Evolutionary conservation across 2,329 filamentous ascomycete genomes (phyloP).

Genomic region (Pseudogymnoascus verrucosus): DNA sequence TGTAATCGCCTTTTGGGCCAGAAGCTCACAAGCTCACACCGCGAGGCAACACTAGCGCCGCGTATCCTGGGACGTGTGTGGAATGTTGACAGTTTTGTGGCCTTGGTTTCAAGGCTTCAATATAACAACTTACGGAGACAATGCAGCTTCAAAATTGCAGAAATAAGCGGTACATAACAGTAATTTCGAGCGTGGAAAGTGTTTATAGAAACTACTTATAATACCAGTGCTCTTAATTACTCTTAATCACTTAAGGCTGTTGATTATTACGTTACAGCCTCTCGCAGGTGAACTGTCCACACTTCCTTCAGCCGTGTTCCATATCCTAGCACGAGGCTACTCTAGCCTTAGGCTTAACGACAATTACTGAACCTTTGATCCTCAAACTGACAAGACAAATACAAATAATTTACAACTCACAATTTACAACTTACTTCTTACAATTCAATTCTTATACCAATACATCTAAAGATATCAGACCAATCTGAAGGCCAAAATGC

Average conservation of each 20-base stretch:
- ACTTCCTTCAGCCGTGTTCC: neutral
- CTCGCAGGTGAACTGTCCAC: neutral
- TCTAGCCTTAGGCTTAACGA: neutral
- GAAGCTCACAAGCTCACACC: conserved; percentile 3
- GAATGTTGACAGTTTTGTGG: neutral
- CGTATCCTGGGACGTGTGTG: neutral
- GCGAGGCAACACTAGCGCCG: conserved; percentile 8
- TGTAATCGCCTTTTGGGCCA: conserved; percentile 5
- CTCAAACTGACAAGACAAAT: neutral
- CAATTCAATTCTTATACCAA: neutral
- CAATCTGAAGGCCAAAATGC: conserved; percentile 24
- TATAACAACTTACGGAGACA: neutral
- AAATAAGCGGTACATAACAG: neutral
- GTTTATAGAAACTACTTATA: neutral
- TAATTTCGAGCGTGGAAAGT: neutral
- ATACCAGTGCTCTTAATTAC: neutral
- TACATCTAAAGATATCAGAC: neutral
- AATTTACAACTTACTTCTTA: neutral
- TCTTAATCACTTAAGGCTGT: neutral
- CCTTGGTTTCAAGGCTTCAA: neutral
- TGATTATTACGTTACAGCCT: neutral
- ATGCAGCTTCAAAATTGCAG: neutral
- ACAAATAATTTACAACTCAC: neutral
- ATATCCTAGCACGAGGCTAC: neutral
- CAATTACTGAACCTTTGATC: neutral